A percentile compares a stretch with the other conserved stretches of the same genome.
Evolutionary conservation across 2,329 filamentous ascomycete species (phyloP).

Genomic region (Chaetomiaceae sp.): DNA sequence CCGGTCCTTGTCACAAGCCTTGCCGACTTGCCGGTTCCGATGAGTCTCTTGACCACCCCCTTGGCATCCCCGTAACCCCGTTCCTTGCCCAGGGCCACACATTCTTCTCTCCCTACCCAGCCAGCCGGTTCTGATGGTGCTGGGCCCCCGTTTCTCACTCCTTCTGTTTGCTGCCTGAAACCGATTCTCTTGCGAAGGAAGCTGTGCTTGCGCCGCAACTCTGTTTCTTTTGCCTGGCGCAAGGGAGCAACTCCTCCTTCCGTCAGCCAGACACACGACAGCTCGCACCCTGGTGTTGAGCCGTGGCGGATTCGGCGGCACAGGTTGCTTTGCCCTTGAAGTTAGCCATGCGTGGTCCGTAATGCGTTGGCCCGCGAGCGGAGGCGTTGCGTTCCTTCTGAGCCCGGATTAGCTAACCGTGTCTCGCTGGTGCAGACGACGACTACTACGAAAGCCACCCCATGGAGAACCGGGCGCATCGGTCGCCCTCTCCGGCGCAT

Average conservation of each 20-base stretch:
- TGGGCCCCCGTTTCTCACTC: slow-evolving; percentile 2
- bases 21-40: slow-evolving; percentile 2
- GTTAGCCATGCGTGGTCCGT: slow-evolving; percentile 11
- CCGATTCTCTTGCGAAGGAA: neutral
- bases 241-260: slow-evolving; percentile 6
- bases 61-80: neutral
- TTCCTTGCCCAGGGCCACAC: slow-evolving; percentile 5
- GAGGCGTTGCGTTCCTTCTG: neutral
- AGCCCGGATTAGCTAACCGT: slow-evolving; percentile 16
- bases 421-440: slow-evolving; percentile 42
- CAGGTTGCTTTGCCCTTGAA: slow-evolving; percentile 13
- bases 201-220: slow-evolving; percentile 14
- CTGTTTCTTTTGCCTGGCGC: slow-evolving; percentile 25
- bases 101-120: slow-evolving; percentile 11
- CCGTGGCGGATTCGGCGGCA: slow-evolving; percentile 16
- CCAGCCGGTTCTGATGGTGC: slow-evolving; percentile 9
- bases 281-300: neutral
- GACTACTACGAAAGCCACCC: slow-evolving; percentile 50
- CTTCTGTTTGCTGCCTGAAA: slow-evolving; percentile 7
- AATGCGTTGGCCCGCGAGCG: slow-evolving; percentile 10
- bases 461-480: slow-evolving; percentile 54
- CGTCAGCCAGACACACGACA: neutral
- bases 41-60: too few relatives aligned
- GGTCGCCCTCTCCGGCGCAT: slow-evolving; percentile 72
- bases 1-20: neutral